Base-by-base conservation (phyloP, 495 filamentous ascomycete genomes). In the Talaromyces wortmannii region DNA sequence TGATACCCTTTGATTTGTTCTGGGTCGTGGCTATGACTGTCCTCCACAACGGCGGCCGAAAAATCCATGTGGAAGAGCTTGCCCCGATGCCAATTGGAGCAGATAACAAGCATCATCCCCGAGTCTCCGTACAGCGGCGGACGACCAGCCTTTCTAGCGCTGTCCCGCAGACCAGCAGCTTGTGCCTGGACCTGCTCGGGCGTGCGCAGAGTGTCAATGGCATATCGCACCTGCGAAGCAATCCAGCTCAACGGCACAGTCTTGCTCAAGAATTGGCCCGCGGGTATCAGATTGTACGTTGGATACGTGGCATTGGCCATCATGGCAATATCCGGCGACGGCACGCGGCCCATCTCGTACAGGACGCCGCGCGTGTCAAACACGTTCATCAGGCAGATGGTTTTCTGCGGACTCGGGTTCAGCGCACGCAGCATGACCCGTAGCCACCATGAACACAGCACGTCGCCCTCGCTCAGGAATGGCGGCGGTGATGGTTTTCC, bases 51-150 rank as follows among this genome's bases (percentile, higher is more conserved):
- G 0, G 77, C 77, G 0, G 72, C 66, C 33, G 66, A 60, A 61
- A 80, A 78, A 59, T 80, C 73, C 49, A 68, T 61, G 29, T 75
- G 62, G 52, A 75, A 77, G 49, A 80, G 67, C 16, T 61, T 58
- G 4, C 66, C 73, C 53, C 74, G 76, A 32, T 62, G 61, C 76
- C 76, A 79, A 61, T 79, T 80, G 5, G 68, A 72, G 42, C 75
- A 67, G 29, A 65, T 64, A 10, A 76, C 45, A 10, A 74, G 61
- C 7, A 63, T 53, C 61, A 66, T 69, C 32, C 59, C 59, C 7
- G 61, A 48, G 48, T 75, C 67, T 7, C 73, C 75, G 55, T 69
- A 69, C 7, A 75, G 13, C 0, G 65, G 52, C 15, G 58, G 31
- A 18, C 49, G 50, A 12, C 56, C 56, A 29, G 59, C 53, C 42